Base-by-base conservation (phyloP, 2,329 filamentous ascomycete species). In the Zopfia rhizophila region DNA sequence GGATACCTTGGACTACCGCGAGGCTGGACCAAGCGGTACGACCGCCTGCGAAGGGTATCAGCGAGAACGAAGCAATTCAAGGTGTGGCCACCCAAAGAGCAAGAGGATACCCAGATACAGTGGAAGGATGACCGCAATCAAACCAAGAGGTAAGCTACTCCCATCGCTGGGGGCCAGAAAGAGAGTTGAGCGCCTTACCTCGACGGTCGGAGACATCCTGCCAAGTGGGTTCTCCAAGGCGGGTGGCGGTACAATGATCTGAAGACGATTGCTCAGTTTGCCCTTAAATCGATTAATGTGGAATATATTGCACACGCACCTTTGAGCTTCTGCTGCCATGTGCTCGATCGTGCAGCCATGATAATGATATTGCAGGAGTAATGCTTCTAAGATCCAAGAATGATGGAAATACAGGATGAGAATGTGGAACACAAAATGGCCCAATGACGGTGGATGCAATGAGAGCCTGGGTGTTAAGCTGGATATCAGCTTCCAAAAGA, bases 181-280 rank as follows among this genome's bases (percentile, higher is more conserved):
- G 24, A 23, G 25, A 18, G 6, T 4, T 41, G 28, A 4, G 21
- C 11, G 36, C 21, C 56, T 41, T 55, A 72, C 70, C 70, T 53
- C 70, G 54, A 38, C 68, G 68, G 47, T 73, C 70, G 40, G 68
- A 72, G 3, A 72, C 56, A 22, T 70, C 68, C 39, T 70, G 68
- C 35, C 58, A 71, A 7, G 51, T 48, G 5, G 67, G 63, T 10
- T 66, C 63, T 18, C 56, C 56, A 7, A 66, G 39, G n/a, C 54
- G 37, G 13, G 54, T 45, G 12, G 48, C 56, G 16, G 49, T 53
- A 43, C 70, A 73, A 38, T 71, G 60, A 6, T 69, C 70, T 72
- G 38, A 16, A 35, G n/a, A 33, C 18, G 25, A 29, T 53, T 42
- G 19, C 19, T 42, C 23, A 45, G 53, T 44, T 27, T 31, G 23